phyloP scores from a whole-genome alignment of 2,329 filamentous ascomycete species.

The Curvularia hawaiiensis region DNA sequence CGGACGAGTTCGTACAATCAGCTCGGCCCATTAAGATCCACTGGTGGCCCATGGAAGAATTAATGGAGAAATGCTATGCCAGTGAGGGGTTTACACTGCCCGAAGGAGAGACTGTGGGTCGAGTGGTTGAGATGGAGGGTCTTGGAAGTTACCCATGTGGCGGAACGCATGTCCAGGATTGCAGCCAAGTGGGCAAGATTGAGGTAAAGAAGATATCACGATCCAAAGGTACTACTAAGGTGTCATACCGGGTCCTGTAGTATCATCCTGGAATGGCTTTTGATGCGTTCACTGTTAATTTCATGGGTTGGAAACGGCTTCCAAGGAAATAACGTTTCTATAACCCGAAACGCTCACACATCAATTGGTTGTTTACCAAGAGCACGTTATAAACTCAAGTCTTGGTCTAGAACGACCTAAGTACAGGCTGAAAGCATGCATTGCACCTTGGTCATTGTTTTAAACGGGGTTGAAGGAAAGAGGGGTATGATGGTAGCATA shows the following conservation, averaged over 20 bases:
- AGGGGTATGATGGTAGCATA: not conserved
- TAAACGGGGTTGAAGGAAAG: not conserved
- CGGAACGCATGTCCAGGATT: slow-evolving; percentile 71
- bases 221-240: slow-evolving; percentile 66
- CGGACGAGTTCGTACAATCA: slow-evolving; percentile 63
- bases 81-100: slow-evolving; percentile 40
- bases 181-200: slow-evolving; percentile 63
- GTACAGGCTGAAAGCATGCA: not conserved
- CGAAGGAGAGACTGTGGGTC: slow-evolving; percentile 39
- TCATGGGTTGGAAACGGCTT: not conserved
- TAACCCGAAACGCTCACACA: too few species aligned
- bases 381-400: not conserved
- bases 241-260: slow-evolving; percentile 51
- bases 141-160: slow-evolving; percentile 75
- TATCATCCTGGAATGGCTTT: not conserved
- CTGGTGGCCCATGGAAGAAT: slow-evolving; percentile 71
- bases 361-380: not conserved
- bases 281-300: not conserved
- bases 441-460: not conserved
- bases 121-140: slow-evolving; percentile 72
- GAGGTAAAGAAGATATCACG: slow-evolving; percentile 70
- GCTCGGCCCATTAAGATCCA: slow-evolving; percentile 56
- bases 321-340: not conserved
- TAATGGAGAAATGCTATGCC: slow-evolving; percentile 48
- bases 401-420: not conserved